Base-by-base conservation (phyloP, 2,329 filamentous ascomycete species). In the Rhynchosporium agropyri region DNA sequence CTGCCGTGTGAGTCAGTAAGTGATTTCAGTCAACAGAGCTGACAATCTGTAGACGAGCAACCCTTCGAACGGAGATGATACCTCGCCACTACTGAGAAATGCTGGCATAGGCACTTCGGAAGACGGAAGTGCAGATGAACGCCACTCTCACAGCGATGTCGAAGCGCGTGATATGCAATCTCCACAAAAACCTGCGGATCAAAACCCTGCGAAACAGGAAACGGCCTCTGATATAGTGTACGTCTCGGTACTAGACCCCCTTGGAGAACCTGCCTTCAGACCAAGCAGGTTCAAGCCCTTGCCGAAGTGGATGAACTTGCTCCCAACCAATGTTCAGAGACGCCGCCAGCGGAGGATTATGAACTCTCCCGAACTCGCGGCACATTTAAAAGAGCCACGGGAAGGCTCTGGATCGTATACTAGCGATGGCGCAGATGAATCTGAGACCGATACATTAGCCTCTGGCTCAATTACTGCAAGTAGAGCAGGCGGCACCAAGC, bases 261-360 rank as follows among this genome's bases (percentile, higher is more conserved):
- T 84, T 10, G 77, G 79, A 13, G 73, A 77, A 9, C 74, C 76
- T 3, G 75, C 79, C 2, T 85, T 84, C 68, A 76, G 74, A 64
- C 80, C 81, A 1, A 78, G 77, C 58, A 78, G 76, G 3, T 76
- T 80, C 10, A 86, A 85, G 64, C 80, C 82, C 1, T 77, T 85
- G 10, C 83, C 83, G 15, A 68, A 68, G 42, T 74, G 73, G 73
- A 75, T 74, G 73, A 55, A 67, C 4, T 50, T 71, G 15, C 68
- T 74, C 48, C 71, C 73, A 3, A 73, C 53, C 38, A 71, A 72
- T 49, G 59, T 70, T 9, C 49, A 66, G 31, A 64, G 59, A 56
- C 61, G 64, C 40, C 62, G 66, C 33, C 58, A 64, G 46, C 42
- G 58, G 43, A 65, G 29, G 56, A 45, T 45, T 20, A 46, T 45